Base-by-base conservation (phyloP, 345 rosid genomes). In the Melastoma malabathricum region DNA sequence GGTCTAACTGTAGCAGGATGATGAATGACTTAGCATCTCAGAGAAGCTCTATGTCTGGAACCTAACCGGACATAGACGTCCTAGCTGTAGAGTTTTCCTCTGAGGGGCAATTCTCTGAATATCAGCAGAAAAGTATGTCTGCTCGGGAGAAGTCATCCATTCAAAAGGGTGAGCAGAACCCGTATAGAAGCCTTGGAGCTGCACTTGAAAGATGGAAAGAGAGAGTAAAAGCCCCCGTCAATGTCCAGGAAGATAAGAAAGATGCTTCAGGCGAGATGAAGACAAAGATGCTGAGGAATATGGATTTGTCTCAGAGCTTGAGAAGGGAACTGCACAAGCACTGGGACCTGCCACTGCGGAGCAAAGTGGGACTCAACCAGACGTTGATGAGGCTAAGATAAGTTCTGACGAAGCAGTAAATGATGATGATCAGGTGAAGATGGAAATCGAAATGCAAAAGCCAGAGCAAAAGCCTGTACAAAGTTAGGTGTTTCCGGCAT, bases 151-250 rank as follows among this genome's bases (percentile, higher is more conserved):
- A 80, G 63, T 47, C 77, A 19, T 18, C 69, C 44, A 43, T 61
- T 61, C 76, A 68, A 60, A 79, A 74, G 62, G 67, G 64, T 55
- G 77, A 67, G 63, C 76, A 78, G 15, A 92, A 92, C 56, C 95
- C 89, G 44, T 87, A 84, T 25, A 65, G 96, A 62, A 87, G 65
- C 48, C 72, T 81, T 47, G 98, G 96, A 44, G 79, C 82, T 80
- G 98, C 96, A 34, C 73, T 84, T 64, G 76, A 84, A 72, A 84
- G 80, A 55, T 92, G 98, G 96, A 92, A 87, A 61, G 95, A 92
- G 65, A 82, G 89, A 75, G 85, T 77, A 45, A 80, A 59, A 67
- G 75, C 87, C 39, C 73, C 87, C 44, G 60, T 73, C 47, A 95
- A 82, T 67, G 78, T 80, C 56, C 71, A 46, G 19, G 79, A 67